Percentiles rank a stretch among this genome's conserved stretches.
These are phyloP conservation scores for Lentinula guzmanii DNA, from an alignment of 768 basidiomycete genomes.

Conservation along the genomic window DNA sequence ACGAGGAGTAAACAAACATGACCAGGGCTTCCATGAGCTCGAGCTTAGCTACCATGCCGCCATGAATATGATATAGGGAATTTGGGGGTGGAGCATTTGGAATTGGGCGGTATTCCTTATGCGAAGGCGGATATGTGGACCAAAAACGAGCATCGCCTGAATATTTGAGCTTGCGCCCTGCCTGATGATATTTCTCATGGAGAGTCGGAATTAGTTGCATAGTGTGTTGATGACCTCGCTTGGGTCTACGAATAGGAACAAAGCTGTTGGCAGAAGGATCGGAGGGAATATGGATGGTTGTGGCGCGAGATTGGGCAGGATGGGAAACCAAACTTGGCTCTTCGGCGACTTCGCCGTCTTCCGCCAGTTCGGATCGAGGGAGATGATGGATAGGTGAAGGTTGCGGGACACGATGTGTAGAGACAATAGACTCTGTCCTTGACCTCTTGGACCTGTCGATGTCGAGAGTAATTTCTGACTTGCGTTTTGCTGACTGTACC, in stretches of 20 bases:
- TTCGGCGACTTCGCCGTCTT: slow-evolving; percentile 51
- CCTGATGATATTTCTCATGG: slow-evolving; percentile 63
- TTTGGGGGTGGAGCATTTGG: slow-evolving; percentile 56
- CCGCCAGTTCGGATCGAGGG: slow-evolving; percentile 37
- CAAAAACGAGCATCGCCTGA: slow-evolving; percentile 76
- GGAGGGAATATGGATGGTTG: slow-evolving; percentile 15
- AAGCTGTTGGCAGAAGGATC: slow-evolving; percentile 19
- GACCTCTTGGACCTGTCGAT: slow-evolving; percentile 41
- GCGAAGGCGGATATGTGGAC: slow-evolving; percentile 62
- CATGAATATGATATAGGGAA: slow-evolving; percentile 71
- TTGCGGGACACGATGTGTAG: background rate
- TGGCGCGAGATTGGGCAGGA: slow-evolving; percentile 12
- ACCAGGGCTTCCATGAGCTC: slow-evolving; percentile 79
- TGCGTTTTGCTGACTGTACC: slow-evolving; percentile 34
- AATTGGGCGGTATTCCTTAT: slow-evolving; percentile 61
- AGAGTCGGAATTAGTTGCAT: slow-evolving; percentile 19
- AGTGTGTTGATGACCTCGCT: slow-evolving; percentile 45
- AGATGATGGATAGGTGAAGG: slow-evolving; percentile 17
- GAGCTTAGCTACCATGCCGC: slow-evolving; percentile 68
- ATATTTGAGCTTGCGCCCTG: slow-evolving; percentile 75
- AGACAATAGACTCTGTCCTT: slow-evolving; percentile 25
- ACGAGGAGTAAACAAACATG: slow-evolving; percentile 79
- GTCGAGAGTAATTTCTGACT: slow-evolving; percentile 31
- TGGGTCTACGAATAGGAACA: slow-evolving; percentile 63
- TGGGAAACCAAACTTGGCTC: slow-evolving; percentile 24